Evolutionary conservation across 2,329 filamentous ascomycete species (phyloP).

Genomic region (Penicillium sp.): DNA sequence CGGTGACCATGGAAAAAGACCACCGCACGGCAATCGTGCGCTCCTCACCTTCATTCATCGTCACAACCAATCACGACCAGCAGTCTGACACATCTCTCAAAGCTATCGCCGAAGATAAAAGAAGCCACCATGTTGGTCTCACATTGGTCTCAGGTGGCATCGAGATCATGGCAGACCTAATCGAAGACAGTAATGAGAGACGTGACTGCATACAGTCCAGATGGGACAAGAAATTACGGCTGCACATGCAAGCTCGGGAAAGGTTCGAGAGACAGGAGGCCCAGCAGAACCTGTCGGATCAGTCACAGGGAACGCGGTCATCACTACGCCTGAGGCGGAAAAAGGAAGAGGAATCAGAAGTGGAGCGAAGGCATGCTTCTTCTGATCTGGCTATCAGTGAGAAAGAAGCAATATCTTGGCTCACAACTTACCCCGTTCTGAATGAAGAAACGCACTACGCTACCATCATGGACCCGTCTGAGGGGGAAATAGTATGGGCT

Average conservation of each 20-base stretch:
- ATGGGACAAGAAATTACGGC: slow-evolving; percentile 34
- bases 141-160: slow-evolving; percentile 13
- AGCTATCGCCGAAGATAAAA: slow-evolving; percentile 18
- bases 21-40: slow-evolving; percentile 45
- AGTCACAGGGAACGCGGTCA: slow-evolving; percentile 17
- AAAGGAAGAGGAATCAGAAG: slow-evolving; percentile 5
- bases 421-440: slow-evolving; percentile 52
- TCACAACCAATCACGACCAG: slow-evolving; percentile 57
- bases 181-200: slow-evolving; percentile 37
- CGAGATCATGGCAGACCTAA: slow-evolving; percentile 25
- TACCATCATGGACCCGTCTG: slow-evolving; percentile 55
- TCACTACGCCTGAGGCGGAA: slow-evolving; percentile 10
- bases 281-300: slow-evolving; percentile 6
- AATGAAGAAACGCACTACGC: slow-evolving; percentile 61
- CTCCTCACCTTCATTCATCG: slow-evolving; percentile 52
- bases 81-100: slow-evolving; percentile 17
- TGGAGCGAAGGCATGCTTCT: not conserved
- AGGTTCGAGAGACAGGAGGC: not conserved
- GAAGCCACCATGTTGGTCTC: slow-evolving; percentile 19
- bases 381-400: slow-evolving; percentile 28
- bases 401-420: slow-evolving; percentile 47
- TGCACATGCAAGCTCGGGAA: slow-evolving; percentile 9
- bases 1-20: slow-evolving; percentile 58
- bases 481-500: slow-evolving; percentile 51
- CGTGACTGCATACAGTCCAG: slow-evolving; percentile 37